Evolutionary conservation across 345 rosid genomes (phyloP), one percentile per base, ranked within the genome.

Genomic region (Populus ilicifolia): DNA sequence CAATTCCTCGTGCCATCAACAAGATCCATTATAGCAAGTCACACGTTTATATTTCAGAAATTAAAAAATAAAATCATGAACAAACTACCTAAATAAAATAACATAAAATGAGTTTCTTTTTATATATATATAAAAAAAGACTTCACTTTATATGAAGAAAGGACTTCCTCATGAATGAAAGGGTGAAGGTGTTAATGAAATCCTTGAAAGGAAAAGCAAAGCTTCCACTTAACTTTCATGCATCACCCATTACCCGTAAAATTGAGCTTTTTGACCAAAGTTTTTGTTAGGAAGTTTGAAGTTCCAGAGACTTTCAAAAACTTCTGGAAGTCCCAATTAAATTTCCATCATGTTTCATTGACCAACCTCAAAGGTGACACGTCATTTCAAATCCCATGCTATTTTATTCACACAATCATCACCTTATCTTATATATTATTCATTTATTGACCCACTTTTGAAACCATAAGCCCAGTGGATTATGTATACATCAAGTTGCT

Each of bases 391-490:
- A 39, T 27, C 17, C 69, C 1, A 12, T 21, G 27, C 1, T 35
- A 30, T 30, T 48, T 35, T 33, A 54, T 10, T 38, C 65, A 14
- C 7, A 64, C 11, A 61, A 77, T 70, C 73, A 76, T 70, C 69
- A 61, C 29, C 5, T 21, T 33, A 13, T 25, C 12, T n/a, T 69
- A 25, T 76, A 39, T 33, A 56, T 29, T 70, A 70, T 62, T 20
- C 14, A 68, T 70, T 41, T 62, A 13, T 77, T 77, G 80, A 77
- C 80, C 44, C 41, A 29, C 62, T 59, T 77, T 41, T 43, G 30
- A 25, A 72, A 11, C 6, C n/a, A 39, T 52, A 6, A 27, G 23
- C 8, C 29, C 41, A 8, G 29, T 6, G 65, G 65, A 61, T 5
- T 3, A 3, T n/a, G 25, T 2, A n/a, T 5, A 1, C 21, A 21